Evolutionary conservation across 2,329 filamentous ascomycete genomes (phyloP).

Genomic region (Tolypocladium cylindrosporum): DNA sequence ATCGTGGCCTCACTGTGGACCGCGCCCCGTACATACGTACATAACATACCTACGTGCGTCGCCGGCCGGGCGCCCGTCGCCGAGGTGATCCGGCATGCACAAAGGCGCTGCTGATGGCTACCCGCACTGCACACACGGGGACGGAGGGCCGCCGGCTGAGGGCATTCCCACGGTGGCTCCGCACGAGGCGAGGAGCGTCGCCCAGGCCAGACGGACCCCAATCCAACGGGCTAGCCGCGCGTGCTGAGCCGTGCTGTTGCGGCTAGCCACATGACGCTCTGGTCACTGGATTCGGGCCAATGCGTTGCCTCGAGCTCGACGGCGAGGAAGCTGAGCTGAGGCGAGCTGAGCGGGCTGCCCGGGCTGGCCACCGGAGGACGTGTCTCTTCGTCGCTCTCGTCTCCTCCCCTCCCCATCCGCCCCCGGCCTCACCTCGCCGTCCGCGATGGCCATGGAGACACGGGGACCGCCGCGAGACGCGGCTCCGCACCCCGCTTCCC

Average conservation of each 20-base stretch:
- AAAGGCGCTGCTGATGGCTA: background rate
- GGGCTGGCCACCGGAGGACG: background rate
- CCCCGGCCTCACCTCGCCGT: background rate
- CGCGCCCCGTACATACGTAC: background rate
- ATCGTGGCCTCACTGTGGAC: background rate
- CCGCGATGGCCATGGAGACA: background rate
- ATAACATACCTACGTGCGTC: background rate
- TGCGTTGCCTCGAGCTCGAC: background rate
- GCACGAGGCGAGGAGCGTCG: background rate
- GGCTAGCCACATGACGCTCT: conserved; percentile 13
- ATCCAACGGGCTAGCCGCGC: background rate
- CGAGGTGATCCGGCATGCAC: background rate
- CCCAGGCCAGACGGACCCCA: background rate
- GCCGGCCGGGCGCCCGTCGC: background rate
- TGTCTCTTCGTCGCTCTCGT: background rate
- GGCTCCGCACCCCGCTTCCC: background rate
- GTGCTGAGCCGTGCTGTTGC: conserved; percentile 2
- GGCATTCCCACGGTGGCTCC: background rate
- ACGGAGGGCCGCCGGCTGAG: too few relatives aligned
- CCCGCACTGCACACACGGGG: too few relatives aligned
- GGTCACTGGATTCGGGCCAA: conserved; percentile 13
- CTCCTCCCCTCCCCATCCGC: background rate
- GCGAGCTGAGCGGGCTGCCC: background rate
- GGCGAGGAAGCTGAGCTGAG: background rate
- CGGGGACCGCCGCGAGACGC: background rate